phyloP scores from a whole-genome alignment of 768 basidiomycete genomes.

The Coprinopsis marcescibilis region DNA sequence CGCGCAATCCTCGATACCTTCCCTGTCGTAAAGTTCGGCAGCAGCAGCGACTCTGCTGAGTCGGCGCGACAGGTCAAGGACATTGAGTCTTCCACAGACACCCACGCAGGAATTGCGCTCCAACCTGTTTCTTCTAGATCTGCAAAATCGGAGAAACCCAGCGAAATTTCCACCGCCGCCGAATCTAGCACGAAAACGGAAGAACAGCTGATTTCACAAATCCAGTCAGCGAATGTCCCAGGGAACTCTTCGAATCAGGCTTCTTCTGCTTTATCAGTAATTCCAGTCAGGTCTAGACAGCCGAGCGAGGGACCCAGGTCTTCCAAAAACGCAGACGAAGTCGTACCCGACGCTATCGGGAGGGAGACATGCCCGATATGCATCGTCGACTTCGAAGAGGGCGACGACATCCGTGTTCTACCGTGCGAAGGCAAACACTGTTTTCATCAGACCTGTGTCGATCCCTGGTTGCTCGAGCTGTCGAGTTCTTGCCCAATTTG shows the following conservation, averaged over 20 bases:
- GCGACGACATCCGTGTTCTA: constrained; percentile 84
- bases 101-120: not conserved
- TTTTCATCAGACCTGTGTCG: constrained; percentile 88
- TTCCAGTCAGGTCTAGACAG: constrained; percentile 1
- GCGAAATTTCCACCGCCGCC: not conserved
- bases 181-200: not conserved
- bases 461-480: constrained; percentile 88
- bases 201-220: not conserved
- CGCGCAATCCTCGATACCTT: constrained; percentile 95
- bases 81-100: constrained; percentile 1
- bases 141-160: constrained; percentile 1
- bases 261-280: no score
- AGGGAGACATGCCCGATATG: constrained; percentile 93
- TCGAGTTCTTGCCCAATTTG: constrained; percentile 91
- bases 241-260: no score
- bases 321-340: constrained; percentile 32
- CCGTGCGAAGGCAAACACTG: constrained; percentile 89
- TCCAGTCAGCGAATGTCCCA: no score
- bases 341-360: constrained; percentile 63
- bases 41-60: constrained; percentile 2
- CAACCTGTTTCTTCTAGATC: not conserved
- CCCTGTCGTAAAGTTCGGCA: constrained; percentile 83
- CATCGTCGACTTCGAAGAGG: constrained; percentile 89
- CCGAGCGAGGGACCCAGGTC: no score
- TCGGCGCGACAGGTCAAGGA: not conserved